Percentiles rank a stretch among this genome's conserved stretches.
phyloP scores from a whole-genome alignment of 129 eudicot species.

The Dittrichia graveolens region DNA sequence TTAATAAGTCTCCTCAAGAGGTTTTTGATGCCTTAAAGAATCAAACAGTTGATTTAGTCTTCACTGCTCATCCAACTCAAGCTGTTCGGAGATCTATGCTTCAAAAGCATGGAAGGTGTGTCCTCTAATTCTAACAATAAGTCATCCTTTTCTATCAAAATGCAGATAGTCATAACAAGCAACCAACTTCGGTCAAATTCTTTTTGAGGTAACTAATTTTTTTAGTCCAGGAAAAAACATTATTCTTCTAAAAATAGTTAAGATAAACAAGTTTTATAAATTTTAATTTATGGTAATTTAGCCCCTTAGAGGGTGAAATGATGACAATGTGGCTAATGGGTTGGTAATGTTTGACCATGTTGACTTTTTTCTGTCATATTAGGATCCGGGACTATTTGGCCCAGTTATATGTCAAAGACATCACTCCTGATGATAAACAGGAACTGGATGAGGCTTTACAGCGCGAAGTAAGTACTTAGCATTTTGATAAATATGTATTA shows the following conservation, averaged over 20 bases:
- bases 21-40: slow-evolving; percentile 87
- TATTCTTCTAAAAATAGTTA: not conserved
- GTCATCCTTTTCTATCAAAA: slow-evolving; percentile 1
- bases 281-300: not conserved
- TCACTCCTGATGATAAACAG: slow-evolving; percentile 80
- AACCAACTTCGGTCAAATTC: not conserved
- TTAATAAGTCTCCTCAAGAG: slow-evolving; percentile 87
- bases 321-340: not conserved
- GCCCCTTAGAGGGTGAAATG: not conserved
- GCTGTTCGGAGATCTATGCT: slow-evolving; percentile 94
- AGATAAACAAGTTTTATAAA: not conserved
- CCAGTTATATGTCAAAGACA: slow-evolving; percentile 74
- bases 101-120: slow-evolving; percentile 96
- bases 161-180: too few species aligned
- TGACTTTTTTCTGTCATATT: not conserved
- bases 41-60: slow-evolving; percentile 89
- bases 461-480: slow-evolving; percentile 63
- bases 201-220: not conserved
- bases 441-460: slow-evolving; percentile 89
- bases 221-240: not conserved
- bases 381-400: slow-evolving; percentile 84
- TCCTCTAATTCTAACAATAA: not conserved
- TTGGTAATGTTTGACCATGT: slow-evolving; percentile 5
- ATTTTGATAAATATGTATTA: not conserved
- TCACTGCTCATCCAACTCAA: slow-evolving; percentile 97